Evolutionary conservation across 2,329 filamentous ascomycete genomes (phyloP).

Genomic region (Metarhizium rileyi): DNA sequence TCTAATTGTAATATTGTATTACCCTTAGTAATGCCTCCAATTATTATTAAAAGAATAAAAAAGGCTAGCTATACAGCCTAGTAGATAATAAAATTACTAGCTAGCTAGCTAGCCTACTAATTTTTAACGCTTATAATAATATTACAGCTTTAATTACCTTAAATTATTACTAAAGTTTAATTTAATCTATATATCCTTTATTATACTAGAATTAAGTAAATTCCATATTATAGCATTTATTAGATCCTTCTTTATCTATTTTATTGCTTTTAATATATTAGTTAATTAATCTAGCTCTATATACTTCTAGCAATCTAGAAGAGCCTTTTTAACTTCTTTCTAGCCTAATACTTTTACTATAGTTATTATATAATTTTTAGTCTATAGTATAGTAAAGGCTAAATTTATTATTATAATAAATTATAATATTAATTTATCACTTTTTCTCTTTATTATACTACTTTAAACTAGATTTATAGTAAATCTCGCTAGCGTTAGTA

Average conservation of each 20-base stretch:
- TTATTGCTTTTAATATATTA: background rate
- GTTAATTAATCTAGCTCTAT: background rate
- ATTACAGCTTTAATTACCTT: background rate
- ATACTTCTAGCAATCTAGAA: background rate
- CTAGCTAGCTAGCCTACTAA: no score
- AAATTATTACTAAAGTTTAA: background rate
- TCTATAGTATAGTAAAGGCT: background rate
- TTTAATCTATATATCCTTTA: background rate
- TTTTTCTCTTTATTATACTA: background rate
- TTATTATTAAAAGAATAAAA: no score
- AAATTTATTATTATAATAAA: background rate
- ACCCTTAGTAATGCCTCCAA: no score
- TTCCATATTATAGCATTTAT: constrained; percentile 1
- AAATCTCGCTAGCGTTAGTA: no score
- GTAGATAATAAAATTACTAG: no score
- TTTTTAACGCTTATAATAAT: background rate
- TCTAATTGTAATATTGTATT: no score
- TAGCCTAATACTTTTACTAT: background rate
- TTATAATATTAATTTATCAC: background rate
- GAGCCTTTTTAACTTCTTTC: background rate
- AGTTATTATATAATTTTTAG: background rate
- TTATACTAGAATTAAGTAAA: background rate
- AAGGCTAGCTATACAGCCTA: no score
- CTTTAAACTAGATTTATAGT: no score
- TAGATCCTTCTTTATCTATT: background rate